phyloP scores from a whole-genome alignment of 306 rosid genomes.

The Vigna nakashimae region DNA sequence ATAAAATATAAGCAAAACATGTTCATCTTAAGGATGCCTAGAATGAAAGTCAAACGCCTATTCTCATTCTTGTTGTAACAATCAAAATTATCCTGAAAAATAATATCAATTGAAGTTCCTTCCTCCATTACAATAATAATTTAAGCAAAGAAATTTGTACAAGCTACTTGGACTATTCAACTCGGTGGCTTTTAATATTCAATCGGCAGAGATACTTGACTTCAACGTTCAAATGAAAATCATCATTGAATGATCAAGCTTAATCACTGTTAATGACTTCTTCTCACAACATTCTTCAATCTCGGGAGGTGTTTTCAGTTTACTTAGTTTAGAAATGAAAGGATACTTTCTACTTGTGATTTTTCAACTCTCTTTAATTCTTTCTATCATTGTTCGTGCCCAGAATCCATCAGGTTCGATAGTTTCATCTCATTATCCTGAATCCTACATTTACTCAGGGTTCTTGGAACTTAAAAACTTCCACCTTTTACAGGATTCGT shows the following conservation, averaged over 20 bases:
- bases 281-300: not conserved
- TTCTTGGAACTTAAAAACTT: slow-evolving; percentile 13
- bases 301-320: slow-evolving; percentile 11
- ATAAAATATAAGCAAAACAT: no score
- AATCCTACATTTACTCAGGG: not conserved
- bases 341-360: slow-evolving; percentile 9
- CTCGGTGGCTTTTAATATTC: slow-evolving; percentile 33
- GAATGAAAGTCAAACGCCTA: not conserved
- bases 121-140: not conserved
- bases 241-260: slow-evolving; percentile 12
- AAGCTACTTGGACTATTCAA: slow-evolving; percentile 17
- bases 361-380: slow-evolving; percentile 33
- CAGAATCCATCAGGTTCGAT: slow-evolving; percentile 42
- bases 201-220: slow-evolving; percentile 26
- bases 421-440: slow-evolving; percentile 8
- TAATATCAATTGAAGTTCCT: not conserved
- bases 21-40: no score
- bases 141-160: not conserved
- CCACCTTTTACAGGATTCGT: slow-evolving; percentile 44
- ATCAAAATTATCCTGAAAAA: not conserved
- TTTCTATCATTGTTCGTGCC: slow-evolving; percentile 39
- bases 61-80: not conserved
- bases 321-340: slow-evolving; percentile 25
- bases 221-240: not conserved
- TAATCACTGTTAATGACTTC: slow-evolving; percentile 6